A percentile compares a stretch with the other conserved stretches of the same genome.
Conservation (phyloP, 2,329 filamentous ascomycete species). For the Fusarium albidum region DNA sequence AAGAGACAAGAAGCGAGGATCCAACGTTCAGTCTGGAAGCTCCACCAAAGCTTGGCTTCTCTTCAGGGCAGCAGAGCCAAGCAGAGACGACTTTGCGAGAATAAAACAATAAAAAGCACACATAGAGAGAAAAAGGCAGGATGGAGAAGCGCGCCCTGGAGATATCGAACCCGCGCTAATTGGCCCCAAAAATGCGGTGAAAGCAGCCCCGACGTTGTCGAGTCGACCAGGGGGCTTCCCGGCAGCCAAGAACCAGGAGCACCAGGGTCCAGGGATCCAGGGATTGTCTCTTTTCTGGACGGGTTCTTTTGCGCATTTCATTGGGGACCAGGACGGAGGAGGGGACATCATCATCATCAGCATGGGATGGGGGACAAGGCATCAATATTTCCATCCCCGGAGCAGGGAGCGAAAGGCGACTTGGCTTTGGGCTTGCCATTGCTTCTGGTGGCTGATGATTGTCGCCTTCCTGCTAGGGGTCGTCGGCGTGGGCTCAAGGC, state of each 20-base stretch:
- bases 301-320: slow-evolving; percentile 8
- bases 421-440: too few species aligned
- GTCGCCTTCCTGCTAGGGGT: slow-evolving; percentile 5
- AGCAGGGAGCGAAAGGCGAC: slow-evolving; percentile 2
- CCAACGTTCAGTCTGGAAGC: slow-evolving; percentile 6
- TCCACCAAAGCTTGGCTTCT: neutral
- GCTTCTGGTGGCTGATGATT: slow-evolving; percentile 18
- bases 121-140: neutral
- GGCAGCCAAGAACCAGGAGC: slow-evolving; percentile 17
- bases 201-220: slow-evolving; percentile 35
- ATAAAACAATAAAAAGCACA: slow-evolving; percentile 21
- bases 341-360: too few species aligned
- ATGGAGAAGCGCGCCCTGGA: slow-evolving; percentile 12
- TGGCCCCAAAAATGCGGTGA: slow-evolving; percentile 42
- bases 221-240: slow-evolving; percentile 37
- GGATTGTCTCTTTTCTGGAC: slow-evolving; percentile 7
- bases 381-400: slow-evolving; percentile 8
- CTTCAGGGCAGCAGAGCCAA: slow-evolving; percentile 1
- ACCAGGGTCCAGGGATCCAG: slow-evolving; percentile 3
- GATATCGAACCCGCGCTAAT: slow-evolving; percentile 26
- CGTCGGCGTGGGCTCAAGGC: slow-evolving; percentile 30
- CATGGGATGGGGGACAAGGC: neutral
- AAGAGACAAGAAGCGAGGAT: slow-evolving; percentile 9
- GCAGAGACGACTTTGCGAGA: slow-evolving; percentile 10
- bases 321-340: neutral